Base-by-base conservation (phyloP, 2,329 filamentous ascomycete species). In the Amesomyces nigricolor region DNA sequence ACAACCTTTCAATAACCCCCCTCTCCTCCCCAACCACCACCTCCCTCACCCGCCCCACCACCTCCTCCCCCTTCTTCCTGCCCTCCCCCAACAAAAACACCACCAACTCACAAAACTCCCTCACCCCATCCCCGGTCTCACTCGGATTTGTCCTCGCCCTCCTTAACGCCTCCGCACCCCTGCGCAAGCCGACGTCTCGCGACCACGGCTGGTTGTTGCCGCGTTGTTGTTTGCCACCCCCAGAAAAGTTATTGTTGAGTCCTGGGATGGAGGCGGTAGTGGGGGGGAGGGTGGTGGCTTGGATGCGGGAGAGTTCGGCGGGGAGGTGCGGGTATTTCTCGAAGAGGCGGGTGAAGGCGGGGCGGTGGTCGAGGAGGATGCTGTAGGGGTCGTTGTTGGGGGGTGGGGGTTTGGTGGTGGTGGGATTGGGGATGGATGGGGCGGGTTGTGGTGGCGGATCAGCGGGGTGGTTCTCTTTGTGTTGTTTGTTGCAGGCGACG, bases 31-130 rank as follows among this genome's bases (percentile, higher is more conserved):
- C 68, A 2, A 70, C 72, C 14, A 77, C 65, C 59, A 80, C 73
- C 57, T 73, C 70, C 59, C 76, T 71, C 42, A 80, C 64, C 65
- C 13, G 43, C 9, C 63, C 58, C 8, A 61, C 62, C 7, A 62
- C 61, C 19, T 62, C 65, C 37, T 69, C 66, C 13, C 63, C 63
- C 4, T 39, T 70, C 42, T 60, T 57, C 50, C 62, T 60, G 2
- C 63, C 53, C 53, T 65, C 66, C 51, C 69, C 69, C 19, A 83
- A 70, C 35, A 83, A 67, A 54, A 76, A 72, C 47, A 78, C 63
- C 16, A 86, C 74, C 19, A 85, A 70, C 58, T 81, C 79, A 46
- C 77, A 78, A 63, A 83, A 87, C 67, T 85, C 83, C 51, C 78
- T 72, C 30, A 87, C 72, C 4, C 74, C 82, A 61, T 85, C 80